Conservation (phyloP, 176 grass and related monocot species). For the Raddia guianensis region DNA sequence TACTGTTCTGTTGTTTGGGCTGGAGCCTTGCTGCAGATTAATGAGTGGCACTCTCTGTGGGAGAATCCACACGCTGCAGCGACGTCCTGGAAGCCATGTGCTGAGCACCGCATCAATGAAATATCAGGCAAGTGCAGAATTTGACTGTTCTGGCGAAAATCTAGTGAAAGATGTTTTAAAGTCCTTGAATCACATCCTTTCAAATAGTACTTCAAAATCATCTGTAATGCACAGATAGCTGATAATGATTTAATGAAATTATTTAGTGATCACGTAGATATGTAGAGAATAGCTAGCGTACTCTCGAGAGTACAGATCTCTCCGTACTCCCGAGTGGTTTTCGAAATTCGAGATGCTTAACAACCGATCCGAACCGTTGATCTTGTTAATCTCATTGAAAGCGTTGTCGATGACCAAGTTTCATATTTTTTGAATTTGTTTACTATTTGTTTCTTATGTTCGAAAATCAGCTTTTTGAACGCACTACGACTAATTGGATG, state of each 20-base stretch:
- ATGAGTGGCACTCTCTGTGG: constrained; percentile 65
- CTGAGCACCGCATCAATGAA: constrained; percentile 60
- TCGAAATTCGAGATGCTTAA: too few species aligned
- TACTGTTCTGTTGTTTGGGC: constrained; percentile 32
- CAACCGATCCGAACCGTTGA: too few species aligned
- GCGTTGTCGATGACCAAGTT: too few species aligned
- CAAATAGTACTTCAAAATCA: neutral
- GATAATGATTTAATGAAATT: neutral
- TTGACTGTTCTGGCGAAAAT: neutral
- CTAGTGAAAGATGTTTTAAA: neutral
- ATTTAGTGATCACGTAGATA: neutral
- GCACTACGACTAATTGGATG: too few species aligned
- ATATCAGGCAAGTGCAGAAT: constrained; percentile 66
- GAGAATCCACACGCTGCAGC: constrained; percentile 87
- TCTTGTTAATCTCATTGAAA: too few species aligned
- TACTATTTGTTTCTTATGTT: too few species aligned
- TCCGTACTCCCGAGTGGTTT: too few species aligned
- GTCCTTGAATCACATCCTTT: neutral
- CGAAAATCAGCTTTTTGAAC: too few species aligned
- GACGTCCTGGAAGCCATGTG: constrained; percentile 90
- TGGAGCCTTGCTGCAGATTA: constrained; percentile 47
- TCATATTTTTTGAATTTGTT: too few species aligned
- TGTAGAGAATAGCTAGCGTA: too few species aligned
- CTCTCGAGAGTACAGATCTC: too few species aligned
- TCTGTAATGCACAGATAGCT: neutral